A percentile compares a stretch with the other conserved stretches of the same genome.
These are phyloP conservation scores for Boeremia exigua DNA, from an alignment of 2,329 filamentous ascomycete genomes.

Conservation along the genomic window DNA sequence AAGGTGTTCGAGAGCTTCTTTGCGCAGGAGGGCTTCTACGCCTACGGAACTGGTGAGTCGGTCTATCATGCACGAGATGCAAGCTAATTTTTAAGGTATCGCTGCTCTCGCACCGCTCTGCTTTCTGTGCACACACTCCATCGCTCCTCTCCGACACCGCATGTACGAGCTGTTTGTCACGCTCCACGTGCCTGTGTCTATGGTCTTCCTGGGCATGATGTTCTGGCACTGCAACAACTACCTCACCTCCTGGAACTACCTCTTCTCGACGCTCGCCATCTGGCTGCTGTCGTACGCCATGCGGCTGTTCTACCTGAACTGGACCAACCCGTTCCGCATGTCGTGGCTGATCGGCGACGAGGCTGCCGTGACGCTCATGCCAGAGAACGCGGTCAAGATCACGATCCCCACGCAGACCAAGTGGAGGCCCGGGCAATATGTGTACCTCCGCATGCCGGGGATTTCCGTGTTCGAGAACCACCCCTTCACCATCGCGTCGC, in stretches of 20 bases:
- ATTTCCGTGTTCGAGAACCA: slow-evolving; percentile 92
- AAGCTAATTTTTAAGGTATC: slow-evolving; percentile 44
- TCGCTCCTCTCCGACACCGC: slow-evolving; percentile 75
- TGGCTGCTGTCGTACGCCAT: slow-evolving; percentile 77
- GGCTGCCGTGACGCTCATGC: slow-evolving; percentile 85
- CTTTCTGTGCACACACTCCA: slow-evolving; percentile 84
- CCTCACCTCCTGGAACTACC: slow-evolving; percentile 86
- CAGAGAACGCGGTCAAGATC: slow-evolving; percentile 93
- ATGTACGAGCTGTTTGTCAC: slow-evolving; percentile 87
- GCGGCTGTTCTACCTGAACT: slow-evolving; percentile 87
- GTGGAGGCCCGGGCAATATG: slow-evolving; percentile 93
- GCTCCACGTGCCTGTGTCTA: slow-evolving; percentile 80
- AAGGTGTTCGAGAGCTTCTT: slow-evolving; percentile 74
- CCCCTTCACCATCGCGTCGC: slow-evolving; percentile 90
- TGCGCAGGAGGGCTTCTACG: slow-evolving; percentile 67
- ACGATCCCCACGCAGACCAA: slow-evolving; percentile 91
- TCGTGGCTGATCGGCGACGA: slow-evolving; percentile 90
- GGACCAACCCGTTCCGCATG: slow-evolving; percentile 78
- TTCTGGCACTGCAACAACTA: slow-evolving; percentile 98
- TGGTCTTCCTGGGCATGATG: slow-evolving; percentile 80
- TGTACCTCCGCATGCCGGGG: slow-evolving; percentile 92
- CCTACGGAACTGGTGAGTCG: slow-evolving; percentile 78
- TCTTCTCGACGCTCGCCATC: slow-evolving; percentile 80
- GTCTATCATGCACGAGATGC: background rate
- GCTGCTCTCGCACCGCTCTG: slow-evolving; percentile 80